Percentiles rank a stretch among this genome's conserved stretches.
phyloP scores from a whole-genome alignment of 139 green algal species.

The Chlamydomonas eustigma region DNA sequence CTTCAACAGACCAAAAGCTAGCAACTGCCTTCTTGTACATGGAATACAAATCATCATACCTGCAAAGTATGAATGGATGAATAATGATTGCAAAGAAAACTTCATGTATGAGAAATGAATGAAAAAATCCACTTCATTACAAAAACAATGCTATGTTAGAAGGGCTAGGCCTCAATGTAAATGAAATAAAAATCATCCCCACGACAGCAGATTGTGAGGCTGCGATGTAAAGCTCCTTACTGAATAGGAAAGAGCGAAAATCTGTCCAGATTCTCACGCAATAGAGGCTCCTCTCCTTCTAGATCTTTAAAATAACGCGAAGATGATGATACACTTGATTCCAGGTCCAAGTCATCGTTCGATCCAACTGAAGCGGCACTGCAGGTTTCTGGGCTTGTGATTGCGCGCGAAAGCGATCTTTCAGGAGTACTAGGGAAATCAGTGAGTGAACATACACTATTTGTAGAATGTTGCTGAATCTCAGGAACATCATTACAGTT shows the following conservation, averaged over 20 bases:
- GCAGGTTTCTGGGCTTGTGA: background rate
- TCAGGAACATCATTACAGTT: too few relatives aligned
- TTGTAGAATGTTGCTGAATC: too few relatives aligned
- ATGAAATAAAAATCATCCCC: too few relatives aligned
- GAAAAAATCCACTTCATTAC: too few relatives aligned
- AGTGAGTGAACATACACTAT: too few relatives aligned
- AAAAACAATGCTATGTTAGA: too few relatives aligned
- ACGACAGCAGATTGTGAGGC: too few relatives aligned
- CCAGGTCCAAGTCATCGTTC: background rate
- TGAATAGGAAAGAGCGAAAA: conserved; percentile 82
- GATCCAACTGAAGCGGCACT: background rate
- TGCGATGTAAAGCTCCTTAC: too few relatives aligned
- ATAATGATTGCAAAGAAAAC: too few relatives aligned
- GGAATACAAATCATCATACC: conserved; percentile 72
- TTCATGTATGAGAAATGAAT: too few relatives aligned
- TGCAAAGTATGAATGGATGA: conserved; percentile 19
- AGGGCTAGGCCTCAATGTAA: too few relatives aligned
- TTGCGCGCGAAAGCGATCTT: background rate
- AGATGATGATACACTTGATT: background rate
- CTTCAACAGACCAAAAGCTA: conserved; percentile 88
- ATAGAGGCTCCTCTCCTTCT: conserved; percentile 1
- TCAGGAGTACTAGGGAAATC: background rate
- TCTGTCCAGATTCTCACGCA: conserved; percentile 19
- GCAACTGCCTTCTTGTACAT: conserved; percentile 97
- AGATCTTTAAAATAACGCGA: background rate